Conservation (phyloP, 345 rosid species). For the Melastoma malabathricum region DNA sequence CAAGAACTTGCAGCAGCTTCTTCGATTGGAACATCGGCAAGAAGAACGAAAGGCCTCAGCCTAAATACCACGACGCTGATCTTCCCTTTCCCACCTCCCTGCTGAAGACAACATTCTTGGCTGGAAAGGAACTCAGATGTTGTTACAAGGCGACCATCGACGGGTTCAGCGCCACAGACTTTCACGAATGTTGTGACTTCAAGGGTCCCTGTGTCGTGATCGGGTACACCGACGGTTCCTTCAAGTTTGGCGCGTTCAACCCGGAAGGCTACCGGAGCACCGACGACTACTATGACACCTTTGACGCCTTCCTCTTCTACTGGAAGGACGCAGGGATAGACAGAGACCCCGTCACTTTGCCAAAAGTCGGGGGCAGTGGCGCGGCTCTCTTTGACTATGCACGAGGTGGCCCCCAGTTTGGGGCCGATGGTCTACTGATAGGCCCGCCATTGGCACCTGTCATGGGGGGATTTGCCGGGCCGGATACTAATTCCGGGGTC, state of each 20-base stretch:
- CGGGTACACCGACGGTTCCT: slow-evolving; percentile 49
- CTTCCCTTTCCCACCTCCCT: too few species aligned
- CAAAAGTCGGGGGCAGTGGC: slow-evolving; percentile 81
- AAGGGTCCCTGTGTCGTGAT: slow-evolving; percentile 87
- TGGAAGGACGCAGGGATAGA: slow-evolving; percentile 28
- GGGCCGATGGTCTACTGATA: slow-evolving; percentile 71
- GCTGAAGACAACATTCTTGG: neutral
- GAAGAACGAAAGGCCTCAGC: too few species aligned
- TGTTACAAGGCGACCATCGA: slow-evolving; percentile 63
- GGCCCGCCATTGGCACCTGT: slow-evolving; percentile 70
- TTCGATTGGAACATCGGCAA: too few species aligned
- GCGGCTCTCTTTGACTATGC: slow-evolving; percentile 83
- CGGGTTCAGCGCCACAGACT: slow-evolving; percentile 70
- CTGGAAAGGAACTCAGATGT: slow-evolving; percentile 65
- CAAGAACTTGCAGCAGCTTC: too few species aligned
- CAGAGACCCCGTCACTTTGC: slow-evolving; percentile 28
- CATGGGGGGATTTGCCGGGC: slow-evolving; percentile 78
- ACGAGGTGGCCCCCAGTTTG: slow-evolving; percentile 52
- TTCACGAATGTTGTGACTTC: slow-evolving; percentile 69
- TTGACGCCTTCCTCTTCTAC: slow-evolving; percentile 71
- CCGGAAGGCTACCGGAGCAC: slow-evolving; percentile 91
- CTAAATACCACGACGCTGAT: too few species aligned
- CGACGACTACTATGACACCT: slow-evolving; percentile 71
- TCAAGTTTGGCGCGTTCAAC: slow-evolving; percentile 73
- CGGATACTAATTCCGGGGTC: slow-evolving; percentile 63